A percentile compares a stretch with the other conserved stretches of the same genome.
Conservation (phyloP, 352 stramenopile species). For the Phytophthora litchii region DNA sequence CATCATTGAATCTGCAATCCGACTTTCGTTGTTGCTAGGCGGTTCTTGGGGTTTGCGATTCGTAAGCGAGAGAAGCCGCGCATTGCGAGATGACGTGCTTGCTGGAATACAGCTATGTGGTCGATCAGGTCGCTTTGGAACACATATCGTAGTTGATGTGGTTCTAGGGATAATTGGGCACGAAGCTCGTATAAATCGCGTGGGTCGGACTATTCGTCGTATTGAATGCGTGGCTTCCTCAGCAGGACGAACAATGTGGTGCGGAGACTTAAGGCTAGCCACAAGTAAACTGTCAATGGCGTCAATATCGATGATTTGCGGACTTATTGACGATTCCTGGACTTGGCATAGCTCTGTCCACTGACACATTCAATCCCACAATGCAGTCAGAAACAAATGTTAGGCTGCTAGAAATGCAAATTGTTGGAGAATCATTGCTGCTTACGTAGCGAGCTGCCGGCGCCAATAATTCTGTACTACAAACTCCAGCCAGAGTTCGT, state of each 20-base stretch:
- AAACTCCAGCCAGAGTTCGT: constrained; percentile 39
- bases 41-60: constrained; percentile 2
- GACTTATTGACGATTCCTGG: constrained; percentile 18
- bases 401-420: not conserved
- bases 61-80: constrained; percentile 24
- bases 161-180: constrained; percentile 13
- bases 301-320: constrained; percentile 60
- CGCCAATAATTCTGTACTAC: constrained; percentile 40
- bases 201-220: constrained; percentile 18
- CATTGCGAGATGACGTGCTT: constrained; percentile 22
- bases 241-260: constrained; percentile 3
- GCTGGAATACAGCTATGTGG: constrained; percentile 34
- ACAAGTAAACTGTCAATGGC: constrained; percentile 58
- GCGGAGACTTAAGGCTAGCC: constrained; percentile 25
- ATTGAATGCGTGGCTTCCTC: not conserved
- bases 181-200: constrained; percentile 16
- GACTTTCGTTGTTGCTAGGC: constrained; percentile 9
- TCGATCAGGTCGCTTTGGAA: constrained; percentile 34
- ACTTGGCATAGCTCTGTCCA: constrained; percentile 48
- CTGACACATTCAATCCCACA: constrained; percentile 18
- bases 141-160: constrained; percentile 10
- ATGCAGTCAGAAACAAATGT: constrained; percentile 5
- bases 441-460: constrained; percentile 54
- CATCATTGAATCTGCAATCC: not conserved
- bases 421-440: not conserved